These are phyloP conservation scores for Saccharomyces hybrid DNA, from an alignment of 1,139 yeast genomes.

Conservation along the genomic window DNA sequence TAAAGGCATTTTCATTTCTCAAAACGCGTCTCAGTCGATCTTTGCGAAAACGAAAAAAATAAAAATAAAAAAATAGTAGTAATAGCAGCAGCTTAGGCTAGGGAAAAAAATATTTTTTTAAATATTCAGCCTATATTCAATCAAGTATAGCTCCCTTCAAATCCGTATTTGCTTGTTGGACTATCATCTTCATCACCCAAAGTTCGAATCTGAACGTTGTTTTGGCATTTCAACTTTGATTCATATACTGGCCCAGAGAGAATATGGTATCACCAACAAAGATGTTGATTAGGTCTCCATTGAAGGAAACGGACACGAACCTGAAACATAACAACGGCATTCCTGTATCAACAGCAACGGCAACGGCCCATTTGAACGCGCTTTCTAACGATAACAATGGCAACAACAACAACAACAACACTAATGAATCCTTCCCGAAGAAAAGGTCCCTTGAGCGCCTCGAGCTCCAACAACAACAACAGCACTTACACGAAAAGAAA, in stretches of 20 bases:
- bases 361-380: conserved; percentile 6
- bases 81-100: not conserved
- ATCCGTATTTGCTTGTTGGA: not conserved
- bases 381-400: conserved; percentile 5
- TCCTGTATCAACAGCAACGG: conserved; percentile 2
- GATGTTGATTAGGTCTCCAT: conserved; percentile 23
- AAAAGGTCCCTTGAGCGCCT: conserved; percentile 20
- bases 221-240: not conserved
- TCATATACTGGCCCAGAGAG: not conserved
- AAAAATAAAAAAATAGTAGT: not conserved
- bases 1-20: not conserved
- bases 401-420: conserved; percentile 6
- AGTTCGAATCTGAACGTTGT: not conserved
- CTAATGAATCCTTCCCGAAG: conserved; percentile 9
- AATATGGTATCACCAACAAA: conserved; percentile 15
- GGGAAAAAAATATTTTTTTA: not conserved
- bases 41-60: not conserved
- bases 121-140: not conserved
- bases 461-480: conserved; percentile 15
- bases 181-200: not conserved
- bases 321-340: conserved; percentile 10
- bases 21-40: not conserved
- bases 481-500: conserved; percentile 11
- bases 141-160: not conserved
- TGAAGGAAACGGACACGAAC: conserved; percentile 31